Evolutionary conservation across 495 filamentous ascomycete genomes (phyloP), one percentile per base, ranked within the genome.

Genomic region (Neurospora terricola): DNA sequence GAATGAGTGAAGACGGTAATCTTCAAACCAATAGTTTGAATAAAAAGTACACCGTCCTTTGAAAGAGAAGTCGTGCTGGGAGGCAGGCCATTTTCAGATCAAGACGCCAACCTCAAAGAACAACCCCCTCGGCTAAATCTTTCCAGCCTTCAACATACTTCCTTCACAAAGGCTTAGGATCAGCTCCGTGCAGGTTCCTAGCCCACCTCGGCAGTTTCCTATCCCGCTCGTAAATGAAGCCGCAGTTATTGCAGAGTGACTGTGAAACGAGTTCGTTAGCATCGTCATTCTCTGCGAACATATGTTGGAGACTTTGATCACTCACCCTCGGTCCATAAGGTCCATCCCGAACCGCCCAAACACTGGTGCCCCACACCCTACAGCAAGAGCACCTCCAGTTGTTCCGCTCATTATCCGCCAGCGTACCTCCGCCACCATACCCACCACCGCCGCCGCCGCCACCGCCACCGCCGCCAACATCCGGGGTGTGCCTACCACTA

Each of bases 181-280:
- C 86, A 38, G 68, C 66, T 23, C 76, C 70, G 71, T 96, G 93
- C 45, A 98, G 87, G 73, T 92, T 90, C 79, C 91, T 91, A 7
- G 91, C 90, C 90, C 92, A 97, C 70, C 91, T 90, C 4, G 96
- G 94, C 0, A 96, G 86, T 71, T 91, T 88, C 80, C 93, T 91
- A 78, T 94, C 92, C 71, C 94, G 91, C 78, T 97, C 95, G 77
- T 90, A 97, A 5, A 93, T 83, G 70, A 93, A 91, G 72, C 94
- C 95, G 82, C 96, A 99, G 78, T 97, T 98, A 81, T 92, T 91
- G 83, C 96, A 99, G 27, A 99, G 88, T 30, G 93, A 91, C 94
- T 97, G 72, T 78, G 68, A 74, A 76, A 73, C 62, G 16, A 23
- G 45, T 72, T 72, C 74, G 74, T 37, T 37, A n/a, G 18, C 68